Evolutionary conservation across 768 basidiomycete genomes (phyloP).

Genomic region (Xerocomus brunneocitrinus): DNA sequence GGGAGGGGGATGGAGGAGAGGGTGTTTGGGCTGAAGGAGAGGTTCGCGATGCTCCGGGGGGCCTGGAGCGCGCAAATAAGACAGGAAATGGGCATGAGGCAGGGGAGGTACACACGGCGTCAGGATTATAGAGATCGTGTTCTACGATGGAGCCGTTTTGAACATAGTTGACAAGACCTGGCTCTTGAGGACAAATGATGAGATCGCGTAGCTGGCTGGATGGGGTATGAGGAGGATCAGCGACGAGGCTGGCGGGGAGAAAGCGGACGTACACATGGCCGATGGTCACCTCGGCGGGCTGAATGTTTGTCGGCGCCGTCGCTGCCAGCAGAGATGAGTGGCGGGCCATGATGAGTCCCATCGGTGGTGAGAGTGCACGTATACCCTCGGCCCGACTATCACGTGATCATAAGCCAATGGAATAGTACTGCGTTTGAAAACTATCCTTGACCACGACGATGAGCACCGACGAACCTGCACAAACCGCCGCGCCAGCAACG

Average conservation of each 20-base stretch:
- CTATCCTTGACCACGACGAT: slow-evolving; percentile 20
- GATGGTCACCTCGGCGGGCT: slow-evolving; percentile 46
- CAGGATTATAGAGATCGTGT: slow-evolving; percentile 48
- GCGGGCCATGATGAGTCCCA: slow-evolving; percentile 39
- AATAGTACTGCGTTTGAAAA: not conserved
- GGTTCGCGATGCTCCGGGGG: slow-evolving; percentile 46
- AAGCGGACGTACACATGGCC: slow-evolving; percentile 54
- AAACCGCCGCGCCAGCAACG: slow-evolving; percentile 14
- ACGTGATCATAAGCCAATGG: slow-evolving; percentile 14
- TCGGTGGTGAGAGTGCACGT: slow-evolving; percentile 4
- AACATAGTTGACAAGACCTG: slow-evolving; percentile 63
- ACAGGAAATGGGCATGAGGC: slow-evolving; percentile 13
- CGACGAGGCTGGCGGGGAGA: not conserved
- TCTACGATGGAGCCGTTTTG: slow-evolving; percentile 52
- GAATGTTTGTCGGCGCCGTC: slow-evolving; percentile 38
- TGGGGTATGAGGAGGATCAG: slow-evolving; percentile 9
- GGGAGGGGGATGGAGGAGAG: slow-evolving; percentile 53
- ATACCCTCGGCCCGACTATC: slow-evolving; percentile 18
- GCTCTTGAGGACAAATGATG: slow-evolving; percentile 64
- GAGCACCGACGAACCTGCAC: slow-evolving; percentile 27
- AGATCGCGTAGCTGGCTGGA: slow-evolving; percentile 75
- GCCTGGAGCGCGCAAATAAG: slow-evolving; percentile 30
- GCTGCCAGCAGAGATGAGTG: slow-evolving; percentile 43
- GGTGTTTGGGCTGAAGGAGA: slow-evolving; percentile 60
- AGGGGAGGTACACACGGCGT: slow-evolving; percentile 37